Evolutionary conservation across 2,329 filamentous ascomycete species (phyloP), one percentile per base, ranked within the genome.

Genomic region (Diplodia seriata): DNA sequence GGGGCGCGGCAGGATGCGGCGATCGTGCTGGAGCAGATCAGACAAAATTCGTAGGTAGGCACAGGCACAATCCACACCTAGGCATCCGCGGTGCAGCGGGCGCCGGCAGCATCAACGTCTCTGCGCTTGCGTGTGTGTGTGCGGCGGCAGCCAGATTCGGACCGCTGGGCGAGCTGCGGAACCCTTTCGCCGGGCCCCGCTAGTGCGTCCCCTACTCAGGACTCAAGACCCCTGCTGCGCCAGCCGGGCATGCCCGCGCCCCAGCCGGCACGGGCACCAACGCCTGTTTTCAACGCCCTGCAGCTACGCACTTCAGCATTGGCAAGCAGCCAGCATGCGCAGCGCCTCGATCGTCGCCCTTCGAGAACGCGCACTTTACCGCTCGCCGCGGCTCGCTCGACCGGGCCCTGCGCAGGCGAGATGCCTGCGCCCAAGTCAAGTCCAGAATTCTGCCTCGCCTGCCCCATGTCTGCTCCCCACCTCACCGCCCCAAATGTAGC

Each of bases 401-500:
- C 50, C 68, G 61, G 56, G 66, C 20, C 55, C 53, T 56, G 14
- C 50, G n/a, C 43, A 62, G 57, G 57, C 57, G 57, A 62, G 26
- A 62, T 62, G 40, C 57, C 57, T 62, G 57, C 59, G 29, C 55
- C 59, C 59, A 63, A 63, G 59, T 63, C 38, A 49, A 64, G 51
- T 36, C 40, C 33, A 68, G 69, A 69, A 68, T 69, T 69, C 65
- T 72, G 71, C 67, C 73, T 72, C 71, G 70, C 74, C 71, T 72
- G 7, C 7, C 70, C 53, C 64, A 56, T 57, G 51, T 47, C 51
- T 20, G 38, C 59, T 31, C 57, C 66, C 71, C 73, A 64, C 70
- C 71, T 74, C 76, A 76, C 77, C 74, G 76, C 76, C 74, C 73
- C 76, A 75, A 33, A 54, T 73, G 72, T 72, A 71, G 71, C 69